Evolutionary conservation across 164 flowering plant species (phyloP).

Genomic region (Dillenia suffruticosa): DNA sequence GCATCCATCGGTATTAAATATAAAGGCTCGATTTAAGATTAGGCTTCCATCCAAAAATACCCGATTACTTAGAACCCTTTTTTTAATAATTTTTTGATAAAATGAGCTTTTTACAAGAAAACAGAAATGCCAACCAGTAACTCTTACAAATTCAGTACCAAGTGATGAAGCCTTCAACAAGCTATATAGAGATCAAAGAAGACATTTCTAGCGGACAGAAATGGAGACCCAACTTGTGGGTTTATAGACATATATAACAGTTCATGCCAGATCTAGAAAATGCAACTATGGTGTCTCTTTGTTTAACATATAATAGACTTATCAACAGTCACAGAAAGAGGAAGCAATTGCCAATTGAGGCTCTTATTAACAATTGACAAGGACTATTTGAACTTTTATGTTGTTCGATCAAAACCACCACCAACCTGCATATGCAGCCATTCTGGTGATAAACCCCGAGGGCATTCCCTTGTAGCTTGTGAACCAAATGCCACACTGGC

Average conservation of each 20-base stretch:
- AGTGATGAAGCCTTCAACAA: too few relatives aligned
- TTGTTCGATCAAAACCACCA: constrained; percentile 47
- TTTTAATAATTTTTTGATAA: too few relatives aligned
- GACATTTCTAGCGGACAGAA: constrained; percentile 15
- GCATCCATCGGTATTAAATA: too few relatives aligned
- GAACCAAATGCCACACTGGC: constrained; percentile 41
- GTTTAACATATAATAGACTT: too few relatives aligned
- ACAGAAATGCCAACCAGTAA: too few relatives aligned
- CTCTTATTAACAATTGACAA: too few relatives aligned
- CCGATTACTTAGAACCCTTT: too few relatives aligned
- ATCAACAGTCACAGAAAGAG: constrained; percentile 3
- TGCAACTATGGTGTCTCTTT: too few relatives aligned
- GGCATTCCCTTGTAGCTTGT: constrained; percentile 51
- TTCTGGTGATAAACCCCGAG: constrained; percentile 47
- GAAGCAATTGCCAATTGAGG: not conserved
- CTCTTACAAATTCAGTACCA: too few relatives aligned
- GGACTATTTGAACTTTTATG: constrained; percentile 7
- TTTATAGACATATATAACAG: constrained; percentile 9
- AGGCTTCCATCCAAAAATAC: too few relatives aligned
- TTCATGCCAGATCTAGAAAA: constrained; percentile 20
- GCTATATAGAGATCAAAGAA: constrained; percentile 10
- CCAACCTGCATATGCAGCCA: constrained; percentile 74
- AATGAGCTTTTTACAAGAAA: too few relatives aligned
- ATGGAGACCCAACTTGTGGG: constrained; percentile 16
- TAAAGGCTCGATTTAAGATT: too few relatives aligned